Evolutionary conservation across 768 basidiomycete species (phyloP), one percentile per base, ranked within the genome.

Genomic region (Serendipita sp.): DNA sequence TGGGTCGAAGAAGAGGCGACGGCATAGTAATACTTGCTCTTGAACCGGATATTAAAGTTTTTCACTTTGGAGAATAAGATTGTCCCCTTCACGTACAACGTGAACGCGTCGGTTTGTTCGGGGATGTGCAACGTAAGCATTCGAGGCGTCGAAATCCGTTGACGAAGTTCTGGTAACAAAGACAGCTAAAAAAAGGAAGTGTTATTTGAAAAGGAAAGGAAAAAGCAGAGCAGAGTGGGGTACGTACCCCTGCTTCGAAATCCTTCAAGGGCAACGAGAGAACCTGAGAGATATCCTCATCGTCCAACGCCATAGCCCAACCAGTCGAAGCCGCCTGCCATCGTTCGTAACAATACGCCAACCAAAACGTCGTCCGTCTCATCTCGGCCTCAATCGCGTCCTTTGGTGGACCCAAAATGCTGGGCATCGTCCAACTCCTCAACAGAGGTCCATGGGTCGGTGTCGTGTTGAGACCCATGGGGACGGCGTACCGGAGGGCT

Each of bases 321-420:
- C 83, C 84, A 68, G 86, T 88, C 37, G 82, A 81, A 66, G 79
- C 80, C 3, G 85, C 83, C 65, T 83, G 81, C 66, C 84, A 79
- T 32, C 87, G 81, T 68, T 89, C 88, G 51, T 78, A 76, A 3
- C 83, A 78, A 71, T 88, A 89, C 7, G 85, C 83, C 53, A 86
- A 69, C 83, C 87, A 90, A 69, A 88, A 88, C 1, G 81, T 77
- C 68, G 89, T 89, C 64, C 86, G 77, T 60, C 88, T 78, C 45
- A 76, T 81, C 72, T 89, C 88, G 38, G 86, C 85, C 71, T 89
- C 88, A 4, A 84, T 75, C 1, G 82, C 79, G 37, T 79, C 83
- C 48, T 77, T 76, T n/a, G 86, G 81, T 2, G 82, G 76, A 0
- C 79, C 76, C 15, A 88, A 70, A 63, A 88, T 79, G 4, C 85